A percentile compares a stretch with the other conserved stretches of the same genome.
Conservation (phyloP, 164 flowering plant species). For the Piper betle region DNA sequence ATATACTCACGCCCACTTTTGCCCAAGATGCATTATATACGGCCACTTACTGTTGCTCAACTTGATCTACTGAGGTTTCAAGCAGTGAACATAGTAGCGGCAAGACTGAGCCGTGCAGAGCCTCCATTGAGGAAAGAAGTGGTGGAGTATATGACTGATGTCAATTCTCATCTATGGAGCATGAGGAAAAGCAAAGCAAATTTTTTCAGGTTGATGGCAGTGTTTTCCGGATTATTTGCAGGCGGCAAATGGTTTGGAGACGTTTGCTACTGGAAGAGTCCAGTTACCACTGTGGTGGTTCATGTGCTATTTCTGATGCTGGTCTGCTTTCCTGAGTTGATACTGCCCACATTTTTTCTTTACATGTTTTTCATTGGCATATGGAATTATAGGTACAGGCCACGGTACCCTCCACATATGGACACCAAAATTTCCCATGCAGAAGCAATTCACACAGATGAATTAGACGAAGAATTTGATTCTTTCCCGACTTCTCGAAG, state of each 20-base stretch:
- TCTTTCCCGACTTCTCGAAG: conserved; percentile 31
- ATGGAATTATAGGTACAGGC: conserved; percentile 22
- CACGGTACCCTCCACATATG: conserved; percentile 44
- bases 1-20: conserved; percentile 29
- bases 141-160: conserved; percentile 51
- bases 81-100: conserved; percentile 25
- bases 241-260: conserved; percentile 25
- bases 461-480: conserved; percentile 56
- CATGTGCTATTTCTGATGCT: conserved; percentile 24
- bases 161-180: conserved; percentile 44
- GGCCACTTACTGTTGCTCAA: conserved; percentile 30
- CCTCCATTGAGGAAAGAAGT: conserved; percentile 48
- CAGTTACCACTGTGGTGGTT: conserved; percentile 22
- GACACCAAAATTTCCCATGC: conserved; percentile 37
- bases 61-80: conserved; percentile 31
- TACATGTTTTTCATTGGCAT: conserved; percentile 25
- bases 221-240: conserved; percentile 15
- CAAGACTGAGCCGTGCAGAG: conserved; percentile 36
- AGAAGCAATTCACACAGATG: conserved; percentile 23
- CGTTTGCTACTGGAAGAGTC: conserved; percentile 35
- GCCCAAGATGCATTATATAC: conserved; percentile 39
- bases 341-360: conserved; percentile 23
- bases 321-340: conserved; percentile 24
- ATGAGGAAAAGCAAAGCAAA: conserved; percentile 38
- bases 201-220: conserved; percentile 19